Base-by-base conservation (phyloP, 2,329 filamentous ascomycete species). In the Diaporthe citriasiana region DNA sequence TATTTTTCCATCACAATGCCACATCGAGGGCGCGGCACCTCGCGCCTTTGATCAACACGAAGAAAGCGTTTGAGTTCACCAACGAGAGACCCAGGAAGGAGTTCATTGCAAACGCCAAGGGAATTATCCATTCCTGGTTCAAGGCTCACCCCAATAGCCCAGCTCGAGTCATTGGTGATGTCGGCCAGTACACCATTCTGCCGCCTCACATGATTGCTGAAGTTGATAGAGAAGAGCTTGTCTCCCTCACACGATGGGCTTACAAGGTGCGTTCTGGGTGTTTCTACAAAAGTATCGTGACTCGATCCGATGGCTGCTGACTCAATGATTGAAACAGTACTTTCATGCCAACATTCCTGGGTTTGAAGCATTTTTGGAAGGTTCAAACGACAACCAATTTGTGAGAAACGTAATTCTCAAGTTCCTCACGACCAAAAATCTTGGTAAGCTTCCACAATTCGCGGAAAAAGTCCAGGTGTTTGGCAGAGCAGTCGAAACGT, bases 271-370 rank as follows among this genome's bases (percentile, higher is more conserved):
- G 35, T 40, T 35, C 3, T 2, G 10, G 22, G 5, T 25, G 33
- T 40, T 17, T 40, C 9, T 57, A 19, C 19, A 19, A 56, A 22
- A 5, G 1, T 30, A 8, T 35, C 22, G 6, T 51, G 55, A 45
- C 30, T 47, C 9, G 25, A 30, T 7, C 9, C 22, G 33, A 40
- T 40, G 33, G 10, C 19, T 40, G 27, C 25, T 59, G 40, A 42
- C 35, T 8, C 40, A 33, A 10, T 25, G 45, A 9, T 47, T 35
- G 38, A 30, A 50, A 19, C 27, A 51, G 25, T 71, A 60, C 30
- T 59, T 59, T 25, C 70, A 53, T 30, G 45, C 56, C 22, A 71
- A 63, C 12, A 59, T 71, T 6, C 56, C 40, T 3, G 70, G 60
- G 19, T 30, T 57, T n/a, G 30, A 57, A 12, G 55, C 55, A 57